Evolutionary conservation across 352 stramenopile genomes (phyloP).

Genomic region (Blastocystis hominis): DNA sequence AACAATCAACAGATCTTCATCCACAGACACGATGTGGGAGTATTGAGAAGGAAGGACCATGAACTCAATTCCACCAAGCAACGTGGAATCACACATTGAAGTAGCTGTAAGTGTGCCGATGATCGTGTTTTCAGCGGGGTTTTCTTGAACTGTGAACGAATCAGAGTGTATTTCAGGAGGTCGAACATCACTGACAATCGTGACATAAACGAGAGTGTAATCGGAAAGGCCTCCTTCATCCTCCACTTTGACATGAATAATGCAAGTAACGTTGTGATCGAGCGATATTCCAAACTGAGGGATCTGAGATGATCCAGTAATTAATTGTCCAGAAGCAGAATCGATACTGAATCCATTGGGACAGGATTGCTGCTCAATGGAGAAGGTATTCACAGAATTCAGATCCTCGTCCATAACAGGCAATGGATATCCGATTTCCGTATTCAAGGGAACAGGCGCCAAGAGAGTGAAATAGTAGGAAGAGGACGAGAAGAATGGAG

Average conservation of each 20-base stretch:
- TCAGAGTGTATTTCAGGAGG: not conserved
- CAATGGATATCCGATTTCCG: not conserved
- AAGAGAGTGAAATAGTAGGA: slow-evolving; percentile 6
- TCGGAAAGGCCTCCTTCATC: not conserved
- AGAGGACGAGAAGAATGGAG: not conserved
- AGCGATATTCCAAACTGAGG: not conserved
- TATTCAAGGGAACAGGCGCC: not conserved
- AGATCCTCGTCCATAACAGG: not conserved
- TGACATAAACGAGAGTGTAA: not conserved
- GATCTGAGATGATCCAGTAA: not conserved
- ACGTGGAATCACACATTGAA: not conserved
- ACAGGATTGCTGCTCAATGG: slow-evolving; percentile 3
- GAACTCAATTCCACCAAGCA: not conserved
- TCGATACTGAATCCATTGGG: not conserved
- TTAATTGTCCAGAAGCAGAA: not conserved
- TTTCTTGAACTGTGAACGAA: not conserved
- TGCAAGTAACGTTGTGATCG: not conserved
- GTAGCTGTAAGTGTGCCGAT: not conserved
- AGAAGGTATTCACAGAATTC: not conserved
- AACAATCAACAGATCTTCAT: not conserved
- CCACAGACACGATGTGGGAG: not conserved
- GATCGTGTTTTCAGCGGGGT: not conserved
- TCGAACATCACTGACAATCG: not conserved
- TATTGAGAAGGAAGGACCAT: not conserved
- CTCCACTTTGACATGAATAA: not conserved